Percentiles rank a stretch among this genome's conserved stretches.
Evolutionary conservation across 2,329 filamentous ascomycete genomes (phyloP).

Genomic region (Drechslerella stenobrocha): DNA sequence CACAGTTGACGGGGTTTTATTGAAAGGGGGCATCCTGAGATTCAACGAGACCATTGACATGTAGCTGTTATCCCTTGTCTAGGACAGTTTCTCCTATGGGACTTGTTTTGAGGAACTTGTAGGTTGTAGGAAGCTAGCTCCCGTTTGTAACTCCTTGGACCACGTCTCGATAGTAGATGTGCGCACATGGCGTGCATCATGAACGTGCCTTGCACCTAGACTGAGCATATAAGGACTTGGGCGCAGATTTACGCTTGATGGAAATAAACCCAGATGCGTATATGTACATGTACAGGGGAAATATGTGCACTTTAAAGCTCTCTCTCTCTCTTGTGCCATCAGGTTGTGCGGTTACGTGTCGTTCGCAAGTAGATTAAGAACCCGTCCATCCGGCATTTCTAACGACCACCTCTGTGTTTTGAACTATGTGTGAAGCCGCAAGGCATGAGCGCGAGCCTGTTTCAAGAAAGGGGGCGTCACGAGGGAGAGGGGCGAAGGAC

Average conservation of each 20-base stretch:
- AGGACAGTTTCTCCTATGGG: neutral
- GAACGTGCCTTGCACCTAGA: no score
- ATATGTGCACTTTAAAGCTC: neutral
- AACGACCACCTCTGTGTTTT: slow-evolving; percentile 90
- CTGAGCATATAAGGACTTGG: no score
- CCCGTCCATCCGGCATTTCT: slow-evolving; percentile 66
- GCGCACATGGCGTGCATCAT: no score
- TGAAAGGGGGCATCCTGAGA: slow-evolving; percentile 79
- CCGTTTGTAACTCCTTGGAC: no score
- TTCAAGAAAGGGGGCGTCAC: neutral
- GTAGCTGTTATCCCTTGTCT: slow-evolving; percentile 53
- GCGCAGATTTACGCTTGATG: no score
- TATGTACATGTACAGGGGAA: slow-evolving; percentile 8
- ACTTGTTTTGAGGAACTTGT: neutral
- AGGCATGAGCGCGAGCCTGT: neutral
- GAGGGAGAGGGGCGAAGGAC: slow-evolving; percentile 51
- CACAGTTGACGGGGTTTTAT: slow-evolving; percentile 76
- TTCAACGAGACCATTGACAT: slow-evolving; percentile 92
- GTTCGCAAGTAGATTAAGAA: slow-evolving; percentile 73
- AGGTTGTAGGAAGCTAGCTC: no score
- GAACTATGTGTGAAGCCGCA: slow-evolving; percentile 61
- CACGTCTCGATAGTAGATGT: no score
- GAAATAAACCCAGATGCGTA: neutral
- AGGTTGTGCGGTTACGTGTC: slow-evolving; percentile 10
- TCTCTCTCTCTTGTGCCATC: neutral